Evolutionary conservation across 2,329 filamentous ascomycete genomes (phyloP), one percentile per base, ranked within the genome.

Genomic region (Colletotrichum sp.): DNA sequence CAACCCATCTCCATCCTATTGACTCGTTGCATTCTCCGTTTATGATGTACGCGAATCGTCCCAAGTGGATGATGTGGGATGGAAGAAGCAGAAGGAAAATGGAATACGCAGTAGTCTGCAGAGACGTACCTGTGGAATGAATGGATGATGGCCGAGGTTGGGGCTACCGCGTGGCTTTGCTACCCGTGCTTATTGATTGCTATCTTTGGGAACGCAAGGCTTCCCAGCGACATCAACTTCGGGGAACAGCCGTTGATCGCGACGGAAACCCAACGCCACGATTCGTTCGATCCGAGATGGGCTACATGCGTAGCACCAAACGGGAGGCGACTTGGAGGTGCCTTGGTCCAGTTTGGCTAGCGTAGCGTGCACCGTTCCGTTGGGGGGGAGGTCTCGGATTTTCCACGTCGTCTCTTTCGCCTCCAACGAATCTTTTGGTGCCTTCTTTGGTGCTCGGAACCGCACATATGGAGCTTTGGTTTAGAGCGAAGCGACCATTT

Each of bases 31-130:
- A 34, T 69, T 60, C 67, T 38, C 67, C 55, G 67, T 16, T 69
- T 26, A 30, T 69, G 67, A 60, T 21, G 67, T 9, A 57, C 48
- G 21, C 26, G 30, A 67, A 58, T 67, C 65, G 24, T 58, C 65
- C 21, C 65, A 67, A 67, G 65, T 67, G 65, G 65, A 67, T 67
- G 30, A 26, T 67, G 65, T 67, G 65, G 65, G 65, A 55, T 67
- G 65, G 28, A 18, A 24, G 43, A 52, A 21, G 43, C 43, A 24
- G 43, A 15, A 52, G 18, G 38, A 64, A 38, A 26, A 34, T 43
- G 61, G 32, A 21, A 34, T 34, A n/a, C n/a, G n/a, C n/a, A n/a
- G n/a, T n/a, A 13, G 43, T 52, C 43, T 21, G 43, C 43, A 52
- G 43, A 21, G 43, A 52, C n/a, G 43, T 52, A 24, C n/a, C 43